Evolutionary conservation across 1,139 yeast genomes (phyloP).

Genomic region (Hanseniaspora gamundiae): DNA sequence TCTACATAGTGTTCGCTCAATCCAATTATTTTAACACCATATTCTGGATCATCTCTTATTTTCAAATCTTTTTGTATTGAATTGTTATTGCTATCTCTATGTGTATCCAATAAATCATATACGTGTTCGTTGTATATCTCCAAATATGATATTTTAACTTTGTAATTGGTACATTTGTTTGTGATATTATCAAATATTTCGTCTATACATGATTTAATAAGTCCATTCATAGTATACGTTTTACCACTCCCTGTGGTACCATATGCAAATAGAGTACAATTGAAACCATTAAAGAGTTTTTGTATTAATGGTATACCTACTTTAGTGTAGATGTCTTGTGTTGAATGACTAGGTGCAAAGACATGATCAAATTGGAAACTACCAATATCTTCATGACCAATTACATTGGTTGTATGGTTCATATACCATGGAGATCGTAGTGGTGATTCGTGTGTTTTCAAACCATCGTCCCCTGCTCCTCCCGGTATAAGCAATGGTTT

Average conservation of each 20-base stretch:
- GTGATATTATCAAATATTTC: neutral
- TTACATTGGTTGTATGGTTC: slow-evolving; percentile 28
- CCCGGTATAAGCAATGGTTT: slow-evolving; percentile 17
- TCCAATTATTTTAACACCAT: slow-evolving; percentile 73
- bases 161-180: slow-evolving; percentile 16
- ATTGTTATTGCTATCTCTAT: slow-evolving; percentile 3
- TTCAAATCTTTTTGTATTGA: slow-evolving; percentile 38
- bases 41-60: slow-evolving; percentile 60
- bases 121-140: slow-evolving; percentile 88
- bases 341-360: slow-evolving; percentile 41
- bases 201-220: neutral
- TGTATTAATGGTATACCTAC: slow-evolving; percentile 53
- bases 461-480: no score
- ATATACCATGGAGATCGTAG: slow-evolving; percentile 28
- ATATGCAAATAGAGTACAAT: slow-evolving; percentile 85
- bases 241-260: slow-evolving; percentile 97
- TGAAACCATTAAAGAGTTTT: slow-evolving; percentile 65
- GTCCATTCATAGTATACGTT: slow-evolving; percentile 35
- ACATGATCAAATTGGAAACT: slow-evolving; percentile 69
- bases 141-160: slow-evolving; percentile 55
- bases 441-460: neutral
- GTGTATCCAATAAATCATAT: slow-evolving; percentile 46
- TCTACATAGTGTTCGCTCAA: slow-evolving; percentile 47
- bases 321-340: slow-evolving; percentile 46
- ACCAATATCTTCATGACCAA: slow-evolving; percentile 40